These are phyloP conservation scores for Durio zibethinus DNA, from an alignment of 345 rosid species.

Conservation along the genomic window DNA sequence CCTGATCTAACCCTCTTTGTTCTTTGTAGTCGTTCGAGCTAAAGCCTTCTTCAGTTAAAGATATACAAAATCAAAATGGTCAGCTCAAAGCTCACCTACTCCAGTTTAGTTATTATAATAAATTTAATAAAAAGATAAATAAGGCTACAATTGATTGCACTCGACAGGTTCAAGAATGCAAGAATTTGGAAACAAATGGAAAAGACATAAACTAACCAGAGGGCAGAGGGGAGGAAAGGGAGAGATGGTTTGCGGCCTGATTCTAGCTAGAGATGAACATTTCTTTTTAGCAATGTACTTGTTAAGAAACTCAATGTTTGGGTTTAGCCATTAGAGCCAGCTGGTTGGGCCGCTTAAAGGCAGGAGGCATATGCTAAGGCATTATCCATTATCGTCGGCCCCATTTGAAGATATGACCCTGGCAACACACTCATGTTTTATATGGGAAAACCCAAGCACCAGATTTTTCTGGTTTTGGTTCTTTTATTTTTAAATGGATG, in stretches of 20 bases:
- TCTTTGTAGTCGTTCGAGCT: too few relatives aligned
- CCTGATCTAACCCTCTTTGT: too few relatives aligned
- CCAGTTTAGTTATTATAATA: too few relatives aligned
- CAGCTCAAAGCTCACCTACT: too few relatives aligned
- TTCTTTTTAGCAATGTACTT: not conserved
- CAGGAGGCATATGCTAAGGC: not conserved
- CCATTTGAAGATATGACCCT: not conserved
- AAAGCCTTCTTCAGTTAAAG: too few relatives aligned
- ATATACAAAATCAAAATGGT: too few relatives aligned
- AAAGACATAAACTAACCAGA: not conserved
- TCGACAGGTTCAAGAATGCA: too few relatives aligned
- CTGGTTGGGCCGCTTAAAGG: not conserved
- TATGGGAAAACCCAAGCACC: not conserved
- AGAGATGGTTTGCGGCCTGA: too few relatives aligned
- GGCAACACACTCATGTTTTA: not conserved
- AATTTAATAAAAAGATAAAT: too few relatives aligned
- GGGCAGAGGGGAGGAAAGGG: not conserved
- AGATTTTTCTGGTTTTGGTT: not conserved
- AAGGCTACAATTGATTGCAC: too few relatives aligned
- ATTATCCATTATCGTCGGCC: not conserved
- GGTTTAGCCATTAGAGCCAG: not conserved
- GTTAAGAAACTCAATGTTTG: not conserved
- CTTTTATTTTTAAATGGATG: not conserved
- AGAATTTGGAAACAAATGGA: not conserved
- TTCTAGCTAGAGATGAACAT: not conserved